Conservation (phyloP, 805 yeast genomes). For the Danielozyma ontarioensis region DNA sequence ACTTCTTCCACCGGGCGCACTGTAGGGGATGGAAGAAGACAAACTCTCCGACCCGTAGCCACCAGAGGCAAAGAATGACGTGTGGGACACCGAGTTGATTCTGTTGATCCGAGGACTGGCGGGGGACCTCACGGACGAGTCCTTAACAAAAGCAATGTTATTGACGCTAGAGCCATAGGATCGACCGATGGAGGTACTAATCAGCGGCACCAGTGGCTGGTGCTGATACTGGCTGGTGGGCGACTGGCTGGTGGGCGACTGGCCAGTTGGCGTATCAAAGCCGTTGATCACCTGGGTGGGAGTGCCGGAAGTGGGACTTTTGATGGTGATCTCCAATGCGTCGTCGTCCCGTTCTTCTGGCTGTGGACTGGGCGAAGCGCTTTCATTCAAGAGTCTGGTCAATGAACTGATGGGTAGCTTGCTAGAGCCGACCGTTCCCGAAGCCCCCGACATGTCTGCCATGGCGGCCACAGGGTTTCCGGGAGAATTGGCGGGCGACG, state of each 20-base stretch:
- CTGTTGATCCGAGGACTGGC: conserved; percentile 39
- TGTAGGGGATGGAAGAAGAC: conserved; percentile 61
- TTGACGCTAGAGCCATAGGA: background rate
- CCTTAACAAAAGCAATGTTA: conserved; percentile 4
- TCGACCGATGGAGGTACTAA: background rate
- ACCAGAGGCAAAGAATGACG: conserved; percentile 29
- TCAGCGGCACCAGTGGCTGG: too few relatives aligned
- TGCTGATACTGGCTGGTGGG: too few relatives aligned
- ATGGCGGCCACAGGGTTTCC: conserved; percentile 2
- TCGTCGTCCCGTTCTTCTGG: conserved; percentile 2
- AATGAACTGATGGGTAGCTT: conserved; percentile 27
- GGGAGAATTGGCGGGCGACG: background rate
- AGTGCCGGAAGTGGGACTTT: conserved; percentile 1
- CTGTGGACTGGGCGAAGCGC: conserved; percentile 13
- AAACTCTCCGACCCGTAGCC: conserved; percentile 38
- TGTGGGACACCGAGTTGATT: conserved; percentile 35
- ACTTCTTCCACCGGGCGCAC: conserved; percentile 61
- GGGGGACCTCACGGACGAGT: conserved; percentile 12
- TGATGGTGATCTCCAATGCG: background rate
- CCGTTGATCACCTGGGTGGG: conserved; percentile 6
- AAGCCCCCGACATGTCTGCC: conserved; percentile 1
- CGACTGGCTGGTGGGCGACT: conserved; percentile 11
- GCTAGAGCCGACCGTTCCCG: conserved; percentile 7
- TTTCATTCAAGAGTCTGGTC: conserved; percentile 34
- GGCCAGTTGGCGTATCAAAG: conserved; percentile 5